Conservation (phyloP, 768 basidiomycete species). For the Tulasnella sp. region DNA sequence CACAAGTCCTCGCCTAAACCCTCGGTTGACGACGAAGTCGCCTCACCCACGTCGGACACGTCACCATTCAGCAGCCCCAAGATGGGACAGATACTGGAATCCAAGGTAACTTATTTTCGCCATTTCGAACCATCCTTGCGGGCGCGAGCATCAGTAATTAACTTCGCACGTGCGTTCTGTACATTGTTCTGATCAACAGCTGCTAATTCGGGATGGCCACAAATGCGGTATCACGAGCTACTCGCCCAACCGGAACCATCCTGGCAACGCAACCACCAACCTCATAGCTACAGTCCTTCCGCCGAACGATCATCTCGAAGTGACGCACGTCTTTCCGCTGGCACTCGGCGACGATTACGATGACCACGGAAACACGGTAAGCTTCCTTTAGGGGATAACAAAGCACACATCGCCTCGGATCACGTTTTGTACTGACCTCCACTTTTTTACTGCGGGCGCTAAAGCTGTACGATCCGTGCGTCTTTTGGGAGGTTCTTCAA, state of each 20-base stretch:
- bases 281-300: not conserved
- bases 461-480: slow-evolving; percentile 4
- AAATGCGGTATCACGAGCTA: not conserved
- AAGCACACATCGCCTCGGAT: not conserved
- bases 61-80: slow-evolving; percentile 1
- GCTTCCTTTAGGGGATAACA: not conserved
- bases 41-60: not conserved
- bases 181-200: not conserved
- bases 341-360: not conserved
- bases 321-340: not conserved
- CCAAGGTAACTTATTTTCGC: not conserved
- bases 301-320: not conserved
- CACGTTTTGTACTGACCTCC: not conserved
- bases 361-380: not conserved
- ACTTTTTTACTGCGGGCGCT: not conserved
- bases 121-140: not conserved
- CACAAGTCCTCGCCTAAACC: not conserved
- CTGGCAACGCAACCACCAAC: not conserved
- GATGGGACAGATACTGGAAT: not conserved
- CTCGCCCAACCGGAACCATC: not conserved
- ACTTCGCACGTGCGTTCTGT: not conserved
- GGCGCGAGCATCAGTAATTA: not conserved
- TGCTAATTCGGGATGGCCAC: slow-evolving; percentile 5
- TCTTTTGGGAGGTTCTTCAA: slow-evolving; percentile 7
- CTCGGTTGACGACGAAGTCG: not conserved